Evolutionary conservation across 1,284 basidiomycete species (phyloP).

Genomic region (Apiotrichum mycotoxinovorans): DNA sequence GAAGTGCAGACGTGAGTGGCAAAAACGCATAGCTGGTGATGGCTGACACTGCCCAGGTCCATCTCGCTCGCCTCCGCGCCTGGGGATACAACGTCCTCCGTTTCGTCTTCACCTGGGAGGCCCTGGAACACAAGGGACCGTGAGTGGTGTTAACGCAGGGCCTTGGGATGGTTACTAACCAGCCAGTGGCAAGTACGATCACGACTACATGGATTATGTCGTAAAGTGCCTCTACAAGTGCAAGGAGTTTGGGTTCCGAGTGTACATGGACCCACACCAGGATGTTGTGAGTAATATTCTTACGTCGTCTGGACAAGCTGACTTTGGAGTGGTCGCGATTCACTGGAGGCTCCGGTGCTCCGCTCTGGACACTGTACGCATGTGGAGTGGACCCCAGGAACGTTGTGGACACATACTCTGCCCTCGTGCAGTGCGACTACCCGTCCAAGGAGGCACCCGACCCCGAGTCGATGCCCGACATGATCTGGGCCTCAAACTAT

Average conservation of each 20-base stretch:
- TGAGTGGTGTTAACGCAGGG: constrained; percentile 58
- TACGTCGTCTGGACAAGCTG: neutral
- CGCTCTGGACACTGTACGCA: constrained; percentile 88
- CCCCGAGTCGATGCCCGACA: constrained; percentile 74
- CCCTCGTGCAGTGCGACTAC: constrained; percentile 87
- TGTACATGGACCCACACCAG: constrained; percentile 96
- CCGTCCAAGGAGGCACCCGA: constrained; percentile 58
- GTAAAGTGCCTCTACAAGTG: constrained; percentile 81
- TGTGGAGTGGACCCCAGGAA: constrained; percentile 86
- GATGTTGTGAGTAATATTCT: constrained; percentile 67
- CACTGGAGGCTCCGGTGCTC: constrained; percentile 92
- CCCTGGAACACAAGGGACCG: constrained; percentile 89
- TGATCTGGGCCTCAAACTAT: constrained; percentile 98
- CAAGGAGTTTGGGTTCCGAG: constrained; percentile 89
- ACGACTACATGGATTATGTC: constrained; percentile 88
- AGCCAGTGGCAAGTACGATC: constrained; percentile 78
- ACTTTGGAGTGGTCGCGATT: constrained; percentile 84
- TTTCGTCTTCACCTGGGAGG: constrained; percentile 92
- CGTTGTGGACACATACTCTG: constrained; percentile 77
- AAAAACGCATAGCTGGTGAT: neutral
- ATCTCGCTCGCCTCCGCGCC: constrained; percentile 74
- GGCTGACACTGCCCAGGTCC: constrained; percentile 59
- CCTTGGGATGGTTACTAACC: neutral
- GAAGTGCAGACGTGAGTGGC: constrained; percentile 43
- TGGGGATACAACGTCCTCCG: constrained; percentile 97